Evolutionary conservation across 495 filamentous ascomycete species (phyloP).

Genomic region (Penicillium cataractarum): DNA sequence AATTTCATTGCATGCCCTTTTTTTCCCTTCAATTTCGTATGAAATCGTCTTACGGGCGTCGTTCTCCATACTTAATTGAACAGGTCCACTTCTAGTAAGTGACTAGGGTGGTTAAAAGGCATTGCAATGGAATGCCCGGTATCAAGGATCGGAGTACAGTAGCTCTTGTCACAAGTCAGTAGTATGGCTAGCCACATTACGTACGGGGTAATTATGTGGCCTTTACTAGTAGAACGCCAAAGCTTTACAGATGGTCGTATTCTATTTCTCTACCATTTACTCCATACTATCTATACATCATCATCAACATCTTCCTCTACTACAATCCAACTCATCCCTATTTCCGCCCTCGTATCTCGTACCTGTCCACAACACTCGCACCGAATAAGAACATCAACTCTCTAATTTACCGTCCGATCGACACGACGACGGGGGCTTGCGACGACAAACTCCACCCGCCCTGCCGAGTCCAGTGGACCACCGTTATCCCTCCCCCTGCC

Average conservation of each 20-base stretch:
- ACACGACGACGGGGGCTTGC: slow-evolving; percentile 18
- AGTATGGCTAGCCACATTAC: slow-evolving; percentile 1
- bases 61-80: slow-evolving; percentile 17
- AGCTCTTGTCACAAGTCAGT: neutral
- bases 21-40: neutral
- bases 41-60: neutral
- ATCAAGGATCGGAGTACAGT: neutral
- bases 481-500: slow-evolving; percentile 7
- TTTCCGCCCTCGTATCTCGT: slow-evolving; percentile 7
- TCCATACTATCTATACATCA: too few species aligned
- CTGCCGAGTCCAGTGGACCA: slow-evolving; percentile 29
- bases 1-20: neutral
- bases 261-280: neutral
- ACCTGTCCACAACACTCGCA: neutral
- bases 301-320: neutral
- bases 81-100: slow-evolving; percentile 10
- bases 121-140: neutral
- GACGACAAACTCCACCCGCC: slow-evolving; percentile 31
- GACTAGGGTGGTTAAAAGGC: neutral
- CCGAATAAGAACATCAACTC: neutral
- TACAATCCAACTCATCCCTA: neutral
- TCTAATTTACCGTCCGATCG: slow-evolving; percentile 10
- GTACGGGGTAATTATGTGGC: neutral
- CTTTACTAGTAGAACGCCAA: neutral
- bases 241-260: neutral